These are phyloP conservation scores for Annona cherimola DNA, from an alignment of 164 flowering plant genomes.

Conservation along the genomic window DNA sequence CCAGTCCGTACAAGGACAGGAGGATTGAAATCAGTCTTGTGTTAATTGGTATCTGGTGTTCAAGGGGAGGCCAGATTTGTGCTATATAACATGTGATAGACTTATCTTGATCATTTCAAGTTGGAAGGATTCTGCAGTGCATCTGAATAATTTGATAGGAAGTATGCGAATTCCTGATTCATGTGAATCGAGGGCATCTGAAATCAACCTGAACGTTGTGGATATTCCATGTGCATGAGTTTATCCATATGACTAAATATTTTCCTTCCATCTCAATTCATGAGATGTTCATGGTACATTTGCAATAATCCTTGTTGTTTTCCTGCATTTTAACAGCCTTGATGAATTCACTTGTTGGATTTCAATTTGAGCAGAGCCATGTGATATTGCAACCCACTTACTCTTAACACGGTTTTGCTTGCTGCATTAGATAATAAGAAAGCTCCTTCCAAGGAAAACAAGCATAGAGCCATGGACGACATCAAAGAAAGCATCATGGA, in stretches of 20 bases:
- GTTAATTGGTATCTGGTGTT: no score
- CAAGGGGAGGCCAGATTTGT: no score
- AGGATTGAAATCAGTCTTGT: no score
- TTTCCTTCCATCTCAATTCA: background rate
- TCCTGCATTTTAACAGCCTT: background rate
- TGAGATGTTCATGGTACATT: background rate
- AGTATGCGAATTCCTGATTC: no score
- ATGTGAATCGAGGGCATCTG: no score
- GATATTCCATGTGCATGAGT: background rate
- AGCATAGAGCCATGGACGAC: conserved; percentile 94
- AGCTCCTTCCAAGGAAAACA: conserved; percentile 70
- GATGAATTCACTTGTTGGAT: background rate
- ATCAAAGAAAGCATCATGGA: conserved; percentile 84
- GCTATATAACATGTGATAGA: no score
- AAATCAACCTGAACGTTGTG: background rate
- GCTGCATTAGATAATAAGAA: conserved; percentile 44
- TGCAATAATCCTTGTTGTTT: background rate
- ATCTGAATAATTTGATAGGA: no score
- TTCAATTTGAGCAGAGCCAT: background rate
- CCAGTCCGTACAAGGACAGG: no score
- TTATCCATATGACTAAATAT: background rate
- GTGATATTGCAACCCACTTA: background rate
- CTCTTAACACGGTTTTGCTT: background rate
- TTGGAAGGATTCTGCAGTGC: no score
- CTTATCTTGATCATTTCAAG: no score